Conservation (phyloP, 1,284 basidiomycete genomes). For the Leccinum subrobustum region DNA sequence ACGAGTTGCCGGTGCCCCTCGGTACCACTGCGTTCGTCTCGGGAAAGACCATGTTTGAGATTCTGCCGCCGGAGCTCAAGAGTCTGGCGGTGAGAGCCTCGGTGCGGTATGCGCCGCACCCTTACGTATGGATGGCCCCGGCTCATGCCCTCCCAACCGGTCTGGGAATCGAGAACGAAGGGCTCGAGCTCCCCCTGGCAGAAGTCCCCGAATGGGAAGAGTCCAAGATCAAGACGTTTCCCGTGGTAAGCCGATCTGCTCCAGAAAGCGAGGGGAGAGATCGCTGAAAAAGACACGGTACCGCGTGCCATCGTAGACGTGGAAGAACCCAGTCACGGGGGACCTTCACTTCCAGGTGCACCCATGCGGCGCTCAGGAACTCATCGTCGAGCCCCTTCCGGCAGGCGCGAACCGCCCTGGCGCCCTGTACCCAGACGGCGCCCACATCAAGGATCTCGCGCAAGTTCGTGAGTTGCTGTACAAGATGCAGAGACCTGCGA, state of each 20-base stretch:
- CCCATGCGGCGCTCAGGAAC: conserved; percentile 51
- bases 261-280: background rate
- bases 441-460: conserved; percentile 58
- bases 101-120: conserved; percentile 69
- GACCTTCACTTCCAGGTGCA: conserved; percentile 70
- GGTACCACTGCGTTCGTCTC: conserved; percentile 85
- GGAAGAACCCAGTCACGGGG: conserved; percentile 80
- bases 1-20: conserved; percentile 78
- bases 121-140: conserved; percentile 77
- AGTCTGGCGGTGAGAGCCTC: conserved; percentile 74
- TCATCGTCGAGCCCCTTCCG: conserved; percentile 58
- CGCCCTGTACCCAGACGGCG: conserved; percentile 68
- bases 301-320: conserved; percentile 43
- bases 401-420: conserved; percentile 41
- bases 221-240: conserved; percentile 62
- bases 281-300: background rate
- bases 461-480: conserved; percentile 64
- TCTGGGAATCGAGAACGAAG: conserved; percentile 69
- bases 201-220: conserved; percentile 69
- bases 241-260: conserved; percentile 48
- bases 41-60: conserved; percentile 84
- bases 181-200: conserved; percentile 52
- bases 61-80: conserved; percentile 73
- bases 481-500: conserved; percentile 72
- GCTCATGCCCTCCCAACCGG: conserved; percentile 64